Base-by-base conservation (phyloP, 768 basidiomycete genomes). In the Hypsizygus marmoreus region DNA sequence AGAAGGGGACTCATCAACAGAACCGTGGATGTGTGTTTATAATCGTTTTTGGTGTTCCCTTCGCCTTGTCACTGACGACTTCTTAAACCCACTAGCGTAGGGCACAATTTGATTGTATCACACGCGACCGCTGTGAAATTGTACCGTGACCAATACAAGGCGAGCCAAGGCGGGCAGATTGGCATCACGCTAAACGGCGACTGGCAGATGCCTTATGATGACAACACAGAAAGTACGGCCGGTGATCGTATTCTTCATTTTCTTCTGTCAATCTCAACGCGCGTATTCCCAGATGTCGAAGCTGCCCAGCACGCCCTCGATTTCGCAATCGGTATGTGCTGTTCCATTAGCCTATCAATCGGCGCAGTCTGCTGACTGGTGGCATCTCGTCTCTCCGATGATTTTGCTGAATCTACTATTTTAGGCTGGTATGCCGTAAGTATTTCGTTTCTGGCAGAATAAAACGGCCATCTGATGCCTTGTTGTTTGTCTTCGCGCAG, bases 151-250 rank as follows among this genome's bases (percentile, higher is more conserved):
- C 64, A 82, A 40, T 90, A 80, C 74, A 82, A 86, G 65, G 53
- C 73, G 3, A 62, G 50, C 1, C 86, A 88, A 60, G 70, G 75
- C 8, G 89, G 86, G 17, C 67, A 74, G 52, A 86, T 90, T 54
- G 87, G 86, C n/a, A 88, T 91, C 58, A 89, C 88, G 0, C 70
- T 89, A 34, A 88, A 88, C 54, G 83, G 86, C 9, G 84, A 87
- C 61, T 88, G 83, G 84, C 72, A 78, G 24, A 79, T 84, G 61
- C 87, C 88, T 6, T 89, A 81, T 50, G 84, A 88, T 53, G 76
- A 86, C 51, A 73, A 63, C 30, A 80, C 77, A 8, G 80, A 82
- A 57, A 88, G 88, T 88, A 58, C 54, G 82, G 11, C 30, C 24
- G 33, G 39, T 38, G 35, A 36, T 47, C 49, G 31, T 26, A 13